These are phyloP conservation scores for Penicillium polonicum DNA, from an alignment of 2,329 filamentous ascomycete genomes.

Conservation along the genomic window DNA sequence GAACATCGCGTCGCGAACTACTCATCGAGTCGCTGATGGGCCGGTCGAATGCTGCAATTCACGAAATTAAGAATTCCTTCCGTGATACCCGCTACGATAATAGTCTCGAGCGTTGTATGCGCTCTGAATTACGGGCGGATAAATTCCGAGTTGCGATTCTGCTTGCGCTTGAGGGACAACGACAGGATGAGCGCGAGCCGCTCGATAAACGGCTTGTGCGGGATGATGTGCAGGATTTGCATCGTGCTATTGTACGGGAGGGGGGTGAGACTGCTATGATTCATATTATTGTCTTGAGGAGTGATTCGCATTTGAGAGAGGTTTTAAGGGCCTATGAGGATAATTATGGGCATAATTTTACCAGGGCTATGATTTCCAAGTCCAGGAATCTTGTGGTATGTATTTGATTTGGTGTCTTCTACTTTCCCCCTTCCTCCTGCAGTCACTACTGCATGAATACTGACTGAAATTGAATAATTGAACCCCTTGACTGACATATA, in stretches of 20 bases:
- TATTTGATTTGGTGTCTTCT: conserved; percentile 26
- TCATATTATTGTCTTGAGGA: conserved; percentile 74
- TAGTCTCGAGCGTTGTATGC: conserved; percentile 79
- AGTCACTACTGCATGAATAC: not conserved
- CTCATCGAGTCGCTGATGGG: conserved; percentile 94
- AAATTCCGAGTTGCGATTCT: conserved; percentile 92
- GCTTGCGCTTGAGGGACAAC: conserved; percentile 74
- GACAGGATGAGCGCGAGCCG: conserved; percentile 77
- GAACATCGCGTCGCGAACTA: conserved; percentile 79
- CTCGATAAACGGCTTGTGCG: conserved; percentile 62
- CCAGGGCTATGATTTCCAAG: conserved; percentile 80
- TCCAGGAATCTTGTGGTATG: conserved; percentile 89
- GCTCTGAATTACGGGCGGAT: conserved; percentile 87
- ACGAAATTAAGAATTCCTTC: conserved; percentile 82
- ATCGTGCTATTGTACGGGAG: conserved; percentile 65
- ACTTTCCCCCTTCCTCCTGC: not conserved
- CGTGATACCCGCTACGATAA: conserved; percentile 88
- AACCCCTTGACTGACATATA: conserved; percentile 11
- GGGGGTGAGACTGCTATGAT: conserved; percentile 89
- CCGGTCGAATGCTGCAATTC: conserved; percentile 81
- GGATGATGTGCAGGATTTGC: conserved; percentile 71
- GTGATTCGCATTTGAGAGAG: conserved; percentile 77
- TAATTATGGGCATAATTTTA: conserved; percentile 76
- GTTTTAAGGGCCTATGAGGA: conserved; percentile 75
- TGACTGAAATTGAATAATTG: not conserved